Evolutionary conservation across 2,329 filamentous ascomycete genomes (phyloP).

Genomic region (Colletotrichum kahawae): DNA sequence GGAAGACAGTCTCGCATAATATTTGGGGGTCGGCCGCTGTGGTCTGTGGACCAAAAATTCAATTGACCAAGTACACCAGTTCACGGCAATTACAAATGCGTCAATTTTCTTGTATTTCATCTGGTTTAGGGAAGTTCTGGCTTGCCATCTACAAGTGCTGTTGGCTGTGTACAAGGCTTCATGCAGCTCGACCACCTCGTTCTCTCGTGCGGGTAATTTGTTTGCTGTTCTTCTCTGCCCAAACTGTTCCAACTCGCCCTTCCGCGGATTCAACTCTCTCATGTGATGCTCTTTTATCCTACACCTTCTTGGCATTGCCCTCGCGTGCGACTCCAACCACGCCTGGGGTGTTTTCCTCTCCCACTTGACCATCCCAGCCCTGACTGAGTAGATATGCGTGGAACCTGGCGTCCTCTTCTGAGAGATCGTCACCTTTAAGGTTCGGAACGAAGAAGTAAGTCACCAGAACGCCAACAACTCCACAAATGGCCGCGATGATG

Average conservation of each 20-base stretch:
- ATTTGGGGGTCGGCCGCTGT: not conserved
- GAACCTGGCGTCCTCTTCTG: constrained; percentile 47
- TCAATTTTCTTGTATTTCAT: too few species aligned
- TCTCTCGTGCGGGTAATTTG: not conserved
- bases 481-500: constrained; percentile 56
- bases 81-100: too few species aligned
- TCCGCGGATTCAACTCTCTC: not conserved
- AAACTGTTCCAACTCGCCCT: not conserved
- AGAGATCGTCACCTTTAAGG: constrained; percentile 48
- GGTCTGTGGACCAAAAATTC: not conserved
- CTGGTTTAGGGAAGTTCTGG: too few species aligned
- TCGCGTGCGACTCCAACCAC: not conserved
- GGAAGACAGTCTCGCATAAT: not conserved
- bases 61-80: not conserved
- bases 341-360: constrained; percentile 24
- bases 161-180: not conserved
- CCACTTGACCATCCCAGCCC: constrained; percentile 53
- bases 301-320: not conserved
- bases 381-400: constrained; percentile 45
- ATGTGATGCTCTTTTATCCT: not conserved
- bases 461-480: constrained; percentile 49
- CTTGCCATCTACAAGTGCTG: not conserved
- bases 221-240: not conserved
- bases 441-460: constrained; percentile 53
- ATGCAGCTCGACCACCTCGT: not conserved